These are phyloP conservation scores for Nadsonia fulvescens DNA, from an alignment of 805 yeast species.

Conservation along the genomic window DNA sequence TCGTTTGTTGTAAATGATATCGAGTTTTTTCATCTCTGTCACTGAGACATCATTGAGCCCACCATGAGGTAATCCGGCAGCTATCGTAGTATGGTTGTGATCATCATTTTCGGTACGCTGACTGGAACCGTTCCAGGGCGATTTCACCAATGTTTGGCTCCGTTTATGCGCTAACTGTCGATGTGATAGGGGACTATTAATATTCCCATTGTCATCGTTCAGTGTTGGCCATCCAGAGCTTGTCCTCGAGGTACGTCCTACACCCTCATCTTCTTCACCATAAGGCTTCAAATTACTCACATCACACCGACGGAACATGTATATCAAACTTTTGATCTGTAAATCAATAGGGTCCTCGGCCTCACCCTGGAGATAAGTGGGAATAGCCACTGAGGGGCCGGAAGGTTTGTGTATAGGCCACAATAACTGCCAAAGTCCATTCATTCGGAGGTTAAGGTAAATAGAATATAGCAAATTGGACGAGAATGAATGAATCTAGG, in stretches of 20 bases:
- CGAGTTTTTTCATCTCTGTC: slow-evolving; percentile 26
- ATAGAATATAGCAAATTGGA: too few relatives aligned
- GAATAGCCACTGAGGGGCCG: slow-evolving; percentile 26
- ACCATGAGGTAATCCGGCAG: too few relatives aligned
- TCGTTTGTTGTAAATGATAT: slow-evolving; percentile 31
- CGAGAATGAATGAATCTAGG: too few relatives aligned
- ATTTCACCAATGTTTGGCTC: too few relatives aligned
- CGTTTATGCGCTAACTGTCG: too few relatives aligned
- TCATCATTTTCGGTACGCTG: too few relatives aligned
- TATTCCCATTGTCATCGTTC: too few relatives aligned
- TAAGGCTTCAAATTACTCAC: slow-evolving; percentile 28
- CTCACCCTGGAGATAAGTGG: slow-evolving; percentile 28
- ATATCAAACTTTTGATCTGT: slow-evolving; percentile 40
- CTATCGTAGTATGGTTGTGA: too few relatives aligned
- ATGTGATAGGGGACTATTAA: too few relatives aligned
- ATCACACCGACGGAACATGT: slow-evolving; percentile 35
- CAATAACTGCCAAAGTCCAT: slow-evolving; percentile 9
- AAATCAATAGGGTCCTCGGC: slow-evolving; percentile 41
- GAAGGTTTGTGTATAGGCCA: slow-evolving; percentile 11
- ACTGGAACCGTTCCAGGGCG: too few relatives aligned
- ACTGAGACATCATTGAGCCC: slow-evolving; percentile 11
- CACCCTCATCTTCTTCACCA: slow-evolving; percentile 3
- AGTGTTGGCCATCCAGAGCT: too few relatives aligned
- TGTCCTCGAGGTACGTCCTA: not conserved
- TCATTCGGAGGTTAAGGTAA: too few relatives aligned